Conservation (phyloP, 805 yeast species). For the Cyberlindnera bimundalis region DNA sequence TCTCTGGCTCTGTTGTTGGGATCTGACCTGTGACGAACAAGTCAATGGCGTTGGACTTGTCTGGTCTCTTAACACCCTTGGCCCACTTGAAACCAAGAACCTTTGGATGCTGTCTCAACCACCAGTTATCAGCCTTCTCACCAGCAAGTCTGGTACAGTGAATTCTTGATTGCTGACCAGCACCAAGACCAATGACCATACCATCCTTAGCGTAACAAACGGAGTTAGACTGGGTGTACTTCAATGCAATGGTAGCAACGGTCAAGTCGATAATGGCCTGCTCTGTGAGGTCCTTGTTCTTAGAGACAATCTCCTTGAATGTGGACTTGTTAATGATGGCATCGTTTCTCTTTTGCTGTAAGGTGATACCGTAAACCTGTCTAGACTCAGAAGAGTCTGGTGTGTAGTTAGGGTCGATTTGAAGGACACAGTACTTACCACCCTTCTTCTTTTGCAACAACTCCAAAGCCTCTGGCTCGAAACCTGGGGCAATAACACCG, state of each 20-base stretch:
- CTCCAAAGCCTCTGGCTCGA: slow-evolving; percentile 85
- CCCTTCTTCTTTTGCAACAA: slow-evolving; percentile 89
- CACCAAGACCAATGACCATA: slow-evolving; percentile 98
- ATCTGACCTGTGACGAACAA: slow-evolving; percentile 87
- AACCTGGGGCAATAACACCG: slow-evolving; percentile 99
- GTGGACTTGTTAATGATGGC: slow-evolving; percentile 89
- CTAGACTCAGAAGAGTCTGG: slow-evolving; percentile 84
- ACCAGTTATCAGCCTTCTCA: slow-evolving; percentile 99
- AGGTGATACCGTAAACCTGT: slow-evolving; percentile 92
- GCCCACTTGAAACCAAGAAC: slow-evolving; percentile 96
- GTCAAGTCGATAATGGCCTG: slow-evolving; percentile 92
- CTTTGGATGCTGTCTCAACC: slow-evolving; percentile 98
- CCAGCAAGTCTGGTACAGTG: slow-evolving; percentile 99
- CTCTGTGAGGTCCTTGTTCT: slow-evolving; percentile 81
- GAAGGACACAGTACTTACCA: slow-evolving; percentile 95
- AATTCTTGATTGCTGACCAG: slow-evolving; percentile 99
- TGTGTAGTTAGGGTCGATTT: slow-evolving; percentile 90
- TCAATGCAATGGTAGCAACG: slow-evolving; percentile 95
- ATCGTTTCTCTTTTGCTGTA: slow-evolving; percentile 97
- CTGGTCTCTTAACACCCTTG: slow-evolving; percentile 97
- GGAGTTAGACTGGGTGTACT: slow-evolving; percentile 97
- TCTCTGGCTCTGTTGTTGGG: slow-evolving; percentile 90
- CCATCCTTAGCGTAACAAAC: slow-evolving; percentile 98
- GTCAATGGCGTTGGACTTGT: slow-evolving; percentile 97
- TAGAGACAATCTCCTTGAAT: slow-evolving; percentile 87